These are phyloP conservation scores for Senecio squalidus DNA, from an alignment of 140 eudicot species.

Conservation along the genomic window DNA sequence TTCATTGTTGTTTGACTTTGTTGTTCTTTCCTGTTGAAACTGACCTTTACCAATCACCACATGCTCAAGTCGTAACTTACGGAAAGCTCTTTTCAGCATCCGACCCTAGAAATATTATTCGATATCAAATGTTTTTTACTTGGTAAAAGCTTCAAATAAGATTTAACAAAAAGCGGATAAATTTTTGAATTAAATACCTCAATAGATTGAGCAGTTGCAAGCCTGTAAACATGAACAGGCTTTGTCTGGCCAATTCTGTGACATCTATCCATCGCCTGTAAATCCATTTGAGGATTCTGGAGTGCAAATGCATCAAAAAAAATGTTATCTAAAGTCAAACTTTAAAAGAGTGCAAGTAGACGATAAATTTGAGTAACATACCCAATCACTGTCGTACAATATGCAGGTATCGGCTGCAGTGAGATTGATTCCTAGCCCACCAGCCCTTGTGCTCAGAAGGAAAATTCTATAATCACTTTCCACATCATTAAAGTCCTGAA, in stretches of 20 bases:
- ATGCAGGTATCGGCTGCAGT: conserved; percentile 96
- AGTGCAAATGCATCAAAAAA: conserved; percentile 13
- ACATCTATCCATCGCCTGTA: conserved; percentile 99
- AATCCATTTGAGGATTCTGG: conserved; percentile 98
- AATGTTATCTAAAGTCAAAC: neutral
- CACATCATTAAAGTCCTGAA: conserved; percentile 76
- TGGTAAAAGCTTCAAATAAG: neutral
- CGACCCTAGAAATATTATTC: conserved; percentile 55
- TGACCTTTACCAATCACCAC: conserved; percentile 97
- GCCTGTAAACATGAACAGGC: conserved; percentile 96
- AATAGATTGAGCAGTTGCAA: conserved; percentile 88
- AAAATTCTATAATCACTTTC: conserved; percentile 55
- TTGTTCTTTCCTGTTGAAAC: conserved; percentile 67
- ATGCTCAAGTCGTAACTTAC: conserved; percentile 93
- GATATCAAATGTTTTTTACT: neutral
- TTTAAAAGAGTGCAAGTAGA: neutral
- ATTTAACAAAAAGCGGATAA: neutral
- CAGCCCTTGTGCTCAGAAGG: conserved; percentile 94
- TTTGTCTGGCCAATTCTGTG: conserved; percentile 97
- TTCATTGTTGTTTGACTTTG: conserved; percentile 40
- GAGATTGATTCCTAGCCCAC: conserved; percentile 95
- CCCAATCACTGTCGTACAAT: conserved; percentile 96
- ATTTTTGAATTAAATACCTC: conserved; percentile 42
- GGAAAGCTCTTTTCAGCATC: conserved; percentile 90
- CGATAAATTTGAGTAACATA: conserved; percentile 20